Evolutionary conservation across 805 yeast genomes (phyloP).

Genomic region (Barnettozyma populi): DNA sequence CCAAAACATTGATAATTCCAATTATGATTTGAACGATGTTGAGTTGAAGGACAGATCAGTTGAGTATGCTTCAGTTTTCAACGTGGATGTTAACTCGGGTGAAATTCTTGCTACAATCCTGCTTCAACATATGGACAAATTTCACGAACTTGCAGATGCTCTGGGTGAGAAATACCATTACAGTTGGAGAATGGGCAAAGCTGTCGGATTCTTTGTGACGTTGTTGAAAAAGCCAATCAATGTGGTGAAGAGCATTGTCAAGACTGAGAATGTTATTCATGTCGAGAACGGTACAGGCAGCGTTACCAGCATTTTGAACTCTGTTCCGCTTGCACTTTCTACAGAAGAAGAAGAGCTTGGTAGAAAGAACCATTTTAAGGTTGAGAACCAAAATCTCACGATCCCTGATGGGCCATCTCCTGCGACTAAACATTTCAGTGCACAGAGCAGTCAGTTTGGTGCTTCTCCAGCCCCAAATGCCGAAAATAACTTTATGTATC

Average conservation of each 20-base stretch:
- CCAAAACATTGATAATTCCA: conserved; percentile 18
- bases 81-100: conserved; percentile 33
- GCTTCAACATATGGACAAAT: conserved; percentile 36
- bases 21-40: conserved; percentile 18
- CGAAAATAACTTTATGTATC: conserved; percentile 1
- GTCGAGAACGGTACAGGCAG: conserved; percentile 21
- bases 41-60: conserved; percentile 18
- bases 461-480: background rate
- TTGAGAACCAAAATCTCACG: background rate
- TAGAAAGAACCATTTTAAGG: conserved; percentile 1
- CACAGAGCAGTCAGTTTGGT: background rate
- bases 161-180: conserved; percentile 56
- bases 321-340: conserved; percentile 22
- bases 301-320: conserved; percentile 17
- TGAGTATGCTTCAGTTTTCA: conserved; percentile 25
- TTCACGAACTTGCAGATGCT: conserved; percentile 36
- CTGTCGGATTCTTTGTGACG: conserved; percentile 40
- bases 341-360: conserved; percentile 17
- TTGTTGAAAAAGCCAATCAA: conserved; percentile 30
- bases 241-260: conserved; percentile 20
- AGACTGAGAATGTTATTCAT: conserved; percentile 17
- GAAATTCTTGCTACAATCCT: conserved; percentile 33
- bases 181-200: conserved; percentile 64
- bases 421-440: conserved; percentile 1
- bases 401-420: conserved; percentile 4